Conservation (phyloP, 768 basidiomycete genomes). For the Fibroporia radiculosa region DNA sequence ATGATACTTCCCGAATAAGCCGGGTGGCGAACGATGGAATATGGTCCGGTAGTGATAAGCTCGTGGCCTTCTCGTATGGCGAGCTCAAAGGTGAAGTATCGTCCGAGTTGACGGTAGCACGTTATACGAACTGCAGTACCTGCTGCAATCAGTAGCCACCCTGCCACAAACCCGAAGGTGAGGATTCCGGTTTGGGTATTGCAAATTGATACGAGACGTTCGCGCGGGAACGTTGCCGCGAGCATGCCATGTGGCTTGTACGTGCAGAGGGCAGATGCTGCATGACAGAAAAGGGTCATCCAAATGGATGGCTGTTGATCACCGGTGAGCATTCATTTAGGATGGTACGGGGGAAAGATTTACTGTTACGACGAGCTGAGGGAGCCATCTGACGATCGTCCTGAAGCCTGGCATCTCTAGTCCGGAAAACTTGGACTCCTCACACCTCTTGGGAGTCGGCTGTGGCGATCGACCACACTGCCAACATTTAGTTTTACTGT, state of each 20-base stretch:
- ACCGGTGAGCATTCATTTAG: not conserved
- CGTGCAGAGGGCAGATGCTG: not conserved
- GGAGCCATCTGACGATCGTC: not conserved
- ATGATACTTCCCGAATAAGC: constrained; percentile 7
- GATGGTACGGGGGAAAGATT: not conserved
- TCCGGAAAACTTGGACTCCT: not conserved
- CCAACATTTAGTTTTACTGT: not conserved
- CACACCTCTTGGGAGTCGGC: not conserved
- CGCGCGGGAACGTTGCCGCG: no score
- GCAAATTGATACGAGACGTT: not conserved
- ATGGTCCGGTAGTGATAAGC: constrained; percentile 10
- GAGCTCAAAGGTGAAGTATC: constrained; percentile 11
- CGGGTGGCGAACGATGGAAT: constrained; percentile 10
- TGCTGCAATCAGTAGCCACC: not conserved
- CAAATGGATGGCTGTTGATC: not conserved
- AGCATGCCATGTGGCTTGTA: no score
- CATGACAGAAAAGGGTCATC: not conserved
- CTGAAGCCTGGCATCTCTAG: not conserved
- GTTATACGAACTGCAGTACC: constrained; percentile 3
- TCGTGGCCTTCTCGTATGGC: constrained; percentile 8
- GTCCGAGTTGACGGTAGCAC: constrained; percentile 9
- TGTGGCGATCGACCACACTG: constrained; percentile 1
- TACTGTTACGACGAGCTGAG: constrained; percentile 1
- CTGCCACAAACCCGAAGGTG: not conserved
- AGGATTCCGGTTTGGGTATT: not conserved